Conservation (phyloP, 257 asterid genomes). For the Paulownia fortunei region DNA sequence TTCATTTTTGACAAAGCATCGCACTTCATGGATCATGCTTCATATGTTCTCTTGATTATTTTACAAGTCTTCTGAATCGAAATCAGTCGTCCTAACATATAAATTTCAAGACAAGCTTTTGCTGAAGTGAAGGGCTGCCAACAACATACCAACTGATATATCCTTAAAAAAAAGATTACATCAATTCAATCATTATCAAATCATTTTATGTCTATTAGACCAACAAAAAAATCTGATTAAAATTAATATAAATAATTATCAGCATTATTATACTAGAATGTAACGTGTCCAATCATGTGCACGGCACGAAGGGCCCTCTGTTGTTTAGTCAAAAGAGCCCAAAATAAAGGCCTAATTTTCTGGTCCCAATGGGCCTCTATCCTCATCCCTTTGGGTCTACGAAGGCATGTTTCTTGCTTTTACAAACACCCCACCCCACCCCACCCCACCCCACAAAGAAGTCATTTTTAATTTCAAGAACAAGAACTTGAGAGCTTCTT, state of each 20-base stretch:
- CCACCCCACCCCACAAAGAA: neutral
- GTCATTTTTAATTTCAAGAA: neutral
- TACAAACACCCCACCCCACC: slow-evolving; percentile 10
- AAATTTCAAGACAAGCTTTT: slow-evolving; percentile 9
- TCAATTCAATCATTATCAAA: neutral
- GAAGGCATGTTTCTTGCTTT: slow-evolving; percentile 40
- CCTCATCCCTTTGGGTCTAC: slow-evolving; percentile 39
- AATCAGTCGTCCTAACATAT: neutral
- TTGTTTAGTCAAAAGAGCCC: slow-evolving; percentile 3
- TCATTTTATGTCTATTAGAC: neutral
- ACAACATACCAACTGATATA: neutral
- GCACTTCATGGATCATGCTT: slow-evolving; percentile 21
- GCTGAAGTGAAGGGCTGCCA: neutral
- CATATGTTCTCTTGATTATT: neutral
- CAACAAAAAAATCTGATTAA: neutral
- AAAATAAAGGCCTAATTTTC: slow-evolving; percentile 1
- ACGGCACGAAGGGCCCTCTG: slow-evolving; percentile 29
- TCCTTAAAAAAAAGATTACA: neutral
- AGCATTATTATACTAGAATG: neutral
- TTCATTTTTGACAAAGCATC: slow-evolving; percentile 24
- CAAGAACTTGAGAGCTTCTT: neutral
- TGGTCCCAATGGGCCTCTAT: neutral
- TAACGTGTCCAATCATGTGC: slow-evolving; percentile 24
- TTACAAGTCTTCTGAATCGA: neutral
- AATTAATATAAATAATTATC: neutral